Conservation (phyloP, 257 asterid genomes). For the Pogostemon cablin region DNA sequence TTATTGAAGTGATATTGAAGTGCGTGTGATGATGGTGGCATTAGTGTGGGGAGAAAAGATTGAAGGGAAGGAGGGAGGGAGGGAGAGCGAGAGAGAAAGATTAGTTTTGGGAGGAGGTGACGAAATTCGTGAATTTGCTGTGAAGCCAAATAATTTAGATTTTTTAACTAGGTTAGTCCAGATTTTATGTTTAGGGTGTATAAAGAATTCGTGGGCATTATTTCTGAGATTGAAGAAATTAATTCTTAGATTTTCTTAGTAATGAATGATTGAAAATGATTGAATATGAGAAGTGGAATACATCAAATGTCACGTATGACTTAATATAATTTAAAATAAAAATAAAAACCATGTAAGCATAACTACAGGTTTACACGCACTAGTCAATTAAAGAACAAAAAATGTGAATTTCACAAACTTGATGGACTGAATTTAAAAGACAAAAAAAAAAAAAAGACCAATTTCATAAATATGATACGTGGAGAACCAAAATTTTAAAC, state of each 20-base stretch:
- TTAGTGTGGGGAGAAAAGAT: background rate
- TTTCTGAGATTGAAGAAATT: background rate
- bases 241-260: background rate
- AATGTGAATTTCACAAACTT: too few relatives aligned
- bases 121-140: background rate
- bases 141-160: constrained; percentile 5
- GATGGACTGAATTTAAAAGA: too few relatives aligned
- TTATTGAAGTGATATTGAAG: background rate
- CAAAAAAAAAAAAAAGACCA: too few relatives aligned
- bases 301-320: too few relatives aligned
- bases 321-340: too few relatives aligned
- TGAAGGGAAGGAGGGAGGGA: constrained; percentile 7
- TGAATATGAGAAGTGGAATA: background rate
- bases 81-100: background rate
- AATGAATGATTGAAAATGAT: background rate
- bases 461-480: too few relatives aligned
- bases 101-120: background rate
- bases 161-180: background rate
- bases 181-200: background rate
- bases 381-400: too few relatives aligned
- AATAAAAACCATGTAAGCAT: too few relatives aligned
- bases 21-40: background rate
- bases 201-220: background rate
- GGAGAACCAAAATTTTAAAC: too few relatives aligned
- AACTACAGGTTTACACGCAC: too few relatives aligned